Percentiles rank a stretch among this genome's conserved stretches.
Evolutionary conservation across 2,329 filamentous ascomycete species (phyloP).

Genomic region (Elsinoe arachidis): DNA sequence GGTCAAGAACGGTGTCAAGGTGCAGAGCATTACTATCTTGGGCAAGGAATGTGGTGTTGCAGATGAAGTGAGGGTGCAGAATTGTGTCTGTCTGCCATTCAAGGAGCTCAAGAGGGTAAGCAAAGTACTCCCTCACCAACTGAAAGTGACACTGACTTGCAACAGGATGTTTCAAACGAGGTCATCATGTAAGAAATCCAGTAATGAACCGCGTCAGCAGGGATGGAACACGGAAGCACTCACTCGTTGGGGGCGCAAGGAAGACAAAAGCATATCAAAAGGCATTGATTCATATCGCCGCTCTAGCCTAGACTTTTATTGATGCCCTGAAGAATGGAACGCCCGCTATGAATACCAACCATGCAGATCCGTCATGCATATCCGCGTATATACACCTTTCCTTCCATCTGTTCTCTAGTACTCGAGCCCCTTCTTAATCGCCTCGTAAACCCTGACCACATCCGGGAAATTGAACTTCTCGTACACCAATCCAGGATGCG

Average conservation of each 20-base stretch:
- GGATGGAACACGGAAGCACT: not conserved
- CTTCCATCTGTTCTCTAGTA: conserved; percentile 25
- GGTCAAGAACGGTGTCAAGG: conserved; percentile 95
- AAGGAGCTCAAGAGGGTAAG: conserved; percentile 94
- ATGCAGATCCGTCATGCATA: not conserved
- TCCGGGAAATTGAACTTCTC: conserved; percentile 69
- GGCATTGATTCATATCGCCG: conserved; percentile 6
- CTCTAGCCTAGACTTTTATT: conserved; percentile 5
- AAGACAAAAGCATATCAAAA: not conserved
- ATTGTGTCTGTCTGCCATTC: conserved; percentile 93
- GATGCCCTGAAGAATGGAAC: conserved; percentile 8
- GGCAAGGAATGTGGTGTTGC: conserved; percentile 93
- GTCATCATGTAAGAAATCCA: conserved; percentile 73
- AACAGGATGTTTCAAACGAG: conserved; percentile 68
- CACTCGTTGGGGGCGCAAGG: not conserved
- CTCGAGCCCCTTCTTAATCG: conserved; percentile 39
- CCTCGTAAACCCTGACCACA: conserved; percentile 58
- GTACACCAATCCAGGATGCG: conserved; percentile 69
- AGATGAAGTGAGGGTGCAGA: conserved; percentile 92
- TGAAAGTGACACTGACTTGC: conserved; percentile 4
- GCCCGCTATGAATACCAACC: conserved; percentile 13
- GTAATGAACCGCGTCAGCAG: not conserved
- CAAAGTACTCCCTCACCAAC: conserved; percentile 20
- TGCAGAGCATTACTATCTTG: conserved; percentile 94
- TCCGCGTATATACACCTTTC: not conserved